Base-by-base conservation (phyloP, 768 basidiomycete genomes). In the Clavaria fumosa region DNA sequence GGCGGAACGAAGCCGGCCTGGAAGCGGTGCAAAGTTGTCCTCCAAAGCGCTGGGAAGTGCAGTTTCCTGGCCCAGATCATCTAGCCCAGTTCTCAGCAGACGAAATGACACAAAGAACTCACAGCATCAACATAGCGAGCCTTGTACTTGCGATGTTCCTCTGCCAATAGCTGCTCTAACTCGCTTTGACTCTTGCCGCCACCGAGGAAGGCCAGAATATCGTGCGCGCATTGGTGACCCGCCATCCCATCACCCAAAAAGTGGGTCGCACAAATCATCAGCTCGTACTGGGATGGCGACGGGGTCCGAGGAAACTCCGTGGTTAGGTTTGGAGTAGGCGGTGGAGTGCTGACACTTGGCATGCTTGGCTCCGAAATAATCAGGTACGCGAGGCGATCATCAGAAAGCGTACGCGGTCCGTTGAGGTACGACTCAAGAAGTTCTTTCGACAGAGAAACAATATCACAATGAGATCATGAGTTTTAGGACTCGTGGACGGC, bases 161-260 rank as follows among this genome's bases (percentile, higher is more conserved):
- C 52, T 3, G 50, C 49, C 19, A 61, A 37, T 10, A 67, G 43
- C 7, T 28, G 34, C 5, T 45, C 31, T 9, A 70, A 51, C 4
- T 52, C 48, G 24, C 34, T 47, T 14, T 54, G 53, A 5, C 50
- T 48, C 7, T 52, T 38, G 9, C 46, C 34, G 24, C 61, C 49
- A 0, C 68, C 75, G 27, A 86, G 59, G 3, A 88, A 58, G 12
- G 58, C 53, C 51, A 86, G 78, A 50, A 88, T 75, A 45, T 86
- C 80, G 52, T 84, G 83, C 18, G 79, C 81, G 43, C 78, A 80
- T 42, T 70, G 66, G 55, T 88, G 83, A 12, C 88, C 63, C 1
- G 83, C 79, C 76, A 86, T 85, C 15, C 86, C 86, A 51, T 90
- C 86, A 14, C 83, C 84, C 33, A 88, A 54, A 53, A 78, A 88